Conservation (phyloP, 2,329 filamentous ascomycete genomes). For the Botrytis fragariae region DNA sequence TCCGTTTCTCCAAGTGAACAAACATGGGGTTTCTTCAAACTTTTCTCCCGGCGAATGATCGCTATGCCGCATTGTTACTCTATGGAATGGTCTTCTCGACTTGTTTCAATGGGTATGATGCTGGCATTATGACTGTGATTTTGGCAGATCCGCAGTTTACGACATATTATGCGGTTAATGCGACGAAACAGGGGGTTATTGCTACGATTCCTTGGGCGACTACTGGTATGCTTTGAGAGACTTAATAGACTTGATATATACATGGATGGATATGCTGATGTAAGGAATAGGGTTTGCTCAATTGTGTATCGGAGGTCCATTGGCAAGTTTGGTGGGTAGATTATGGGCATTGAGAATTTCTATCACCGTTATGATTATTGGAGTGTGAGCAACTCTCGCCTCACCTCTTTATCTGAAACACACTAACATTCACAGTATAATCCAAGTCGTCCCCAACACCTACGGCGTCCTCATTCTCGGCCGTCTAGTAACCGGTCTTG, state of each 20-base stretch:
- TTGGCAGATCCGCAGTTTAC: conserved; percentile 45
- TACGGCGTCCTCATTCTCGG: conserved; percentile 44
- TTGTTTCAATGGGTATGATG: conserved; percentile 46
- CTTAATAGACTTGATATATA: background rate
- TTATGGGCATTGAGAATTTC: conserved; percentile 44
- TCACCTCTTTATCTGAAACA: background rate
- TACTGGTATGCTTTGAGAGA: conserved; percentile 34
- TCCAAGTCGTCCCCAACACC: conserved; percentile 44
- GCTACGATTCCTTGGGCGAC: conserved; percentile 45
- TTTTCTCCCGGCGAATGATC: conserved; percentile 43
- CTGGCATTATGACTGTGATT: conserved; percentile 45
- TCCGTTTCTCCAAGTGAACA: background rate
- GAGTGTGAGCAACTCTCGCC: conserved; percentile 35
- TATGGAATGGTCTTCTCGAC: conserved; percentile 44
- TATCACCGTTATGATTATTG: conserved; percentile 42
- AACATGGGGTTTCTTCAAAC: conserved; percentile 3
- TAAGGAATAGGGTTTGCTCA: conserved; percentile 39
- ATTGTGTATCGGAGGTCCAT: conserved; percentile 42
- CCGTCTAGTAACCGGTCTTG: conserved; percentile 42
- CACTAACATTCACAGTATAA: conserved; percentile 33
- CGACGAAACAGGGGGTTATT: conserved; percentile 42
- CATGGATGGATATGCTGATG: background rate
- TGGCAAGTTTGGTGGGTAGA: conserved; percentile 41
- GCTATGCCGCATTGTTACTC: conserved; percentile 39
- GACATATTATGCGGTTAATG: conserved; percentile 42